phyloP scores from a whole-genome alignment of 805 yeast species.

The Ogataea sp. region DNA sequence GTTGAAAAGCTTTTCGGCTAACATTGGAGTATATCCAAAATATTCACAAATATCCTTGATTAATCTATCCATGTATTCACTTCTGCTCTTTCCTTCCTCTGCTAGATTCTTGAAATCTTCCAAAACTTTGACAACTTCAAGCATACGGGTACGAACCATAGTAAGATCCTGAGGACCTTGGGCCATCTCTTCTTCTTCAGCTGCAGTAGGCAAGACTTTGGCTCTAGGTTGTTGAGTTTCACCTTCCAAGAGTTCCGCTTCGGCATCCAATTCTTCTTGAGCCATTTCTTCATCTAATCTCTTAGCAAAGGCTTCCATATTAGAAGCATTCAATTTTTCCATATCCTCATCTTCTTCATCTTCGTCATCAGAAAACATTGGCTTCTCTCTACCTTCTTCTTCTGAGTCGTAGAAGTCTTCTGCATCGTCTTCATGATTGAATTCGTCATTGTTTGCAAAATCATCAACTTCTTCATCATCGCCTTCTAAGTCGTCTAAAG shows the following conservation, averaged over 20 bases:
- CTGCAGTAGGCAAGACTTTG: slow-evolving; percentile 61
- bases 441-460: slow-evolving; percentile 19
- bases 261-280: slow-evolving; percentile 56
- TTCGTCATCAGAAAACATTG: slow-evolving; percentile 79
- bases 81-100: slow-evolving; percentile 81
- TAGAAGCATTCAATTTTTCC: slow-evolving; percentile 68
- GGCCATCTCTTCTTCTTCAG: slow-evolving; percentile 50
- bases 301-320: slow-evolving; percentile 73
- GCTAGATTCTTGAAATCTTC: slow-evolving; percentile 80
- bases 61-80: slow-evolving; percentile 72
- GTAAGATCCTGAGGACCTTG: slow-evolving; percentile 66
- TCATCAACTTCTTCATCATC: slow-evolving; percentile 20
- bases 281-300: slow-evolving; percentile 52
- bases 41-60: slow-evolving; percentile 83
- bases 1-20: slow-evolving; percentile 91
- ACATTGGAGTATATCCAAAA: slow-evolving; percentile 85
- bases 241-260: slow-evolving; percentile 51
- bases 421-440: slow-evolving; percentile 25
- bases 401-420: slow-evolving; percentile 54
- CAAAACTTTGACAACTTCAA: slow-evolving; percentile 88
- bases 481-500: slow-evolving; percentile 15
- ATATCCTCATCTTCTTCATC: slow-evolving; percentile 55
- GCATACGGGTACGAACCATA: slow-evolving; percentile 84
- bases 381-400: slow-evolving; percentile 50
- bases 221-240: slow-evolving; percentile 65